Evolutionary conservation across 345 rosid genomes (phyloP), one percentile per base, ranked within the genome.

Genomic region (Acer yangbiense): DNA sequence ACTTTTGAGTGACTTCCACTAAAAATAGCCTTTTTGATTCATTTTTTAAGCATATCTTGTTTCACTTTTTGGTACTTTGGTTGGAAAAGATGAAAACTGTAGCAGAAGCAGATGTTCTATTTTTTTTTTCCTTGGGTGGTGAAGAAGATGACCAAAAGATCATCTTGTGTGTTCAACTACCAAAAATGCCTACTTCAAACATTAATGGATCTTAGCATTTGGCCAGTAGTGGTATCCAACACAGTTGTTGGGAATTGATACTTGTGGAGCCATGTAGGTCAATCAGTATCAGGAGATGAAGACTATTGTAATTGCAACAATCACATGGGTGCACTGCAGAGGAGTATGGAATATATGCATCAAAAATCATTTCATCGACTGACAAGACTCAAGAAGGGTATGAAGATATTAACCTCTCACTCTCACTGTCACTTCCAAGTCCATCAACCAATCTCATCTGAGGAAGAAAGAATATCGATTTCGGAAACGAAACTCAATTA

Each of bases 391-490:
- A 55, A 69, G 55, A 21, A 58, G 69, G 65, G 17, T 3, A 67
- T 74, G 69, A 35, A 35, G 39, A 67, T 57, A 9, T 78, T 35
- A 70, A 74, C 17, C 81, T 74, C 23, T 6, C 78, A 4, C 81
- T 82, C 44, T 82, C 84, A 63, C 76, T 66, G 43, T 43, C 46
- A 43, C 46, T 43, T 58, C 46, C 67, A 64, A 44, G 4, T 18
- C 21, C 66, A 69, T 16, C 20, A 52, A 75, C 48, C 32, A 18
- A 52, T 11, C 64, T 27, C 17, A 39, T 32, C 55, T 63, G 54
- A 62, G 7, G 65, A 29, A 17, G 39, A 63, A 54, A 69, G 41
- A 9, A 44, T 1, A 1, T 43, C 8, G 12, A 71, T 18, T 57
- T 20, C 16, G 43, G 73, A 44, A 9, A 21, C 23, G 20, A 29